These are phyloP conservation scores for Metschnikowia bowlesiae DNA, from an alignment of 805 yeast species.

Conservation along the genomic window DNA sequence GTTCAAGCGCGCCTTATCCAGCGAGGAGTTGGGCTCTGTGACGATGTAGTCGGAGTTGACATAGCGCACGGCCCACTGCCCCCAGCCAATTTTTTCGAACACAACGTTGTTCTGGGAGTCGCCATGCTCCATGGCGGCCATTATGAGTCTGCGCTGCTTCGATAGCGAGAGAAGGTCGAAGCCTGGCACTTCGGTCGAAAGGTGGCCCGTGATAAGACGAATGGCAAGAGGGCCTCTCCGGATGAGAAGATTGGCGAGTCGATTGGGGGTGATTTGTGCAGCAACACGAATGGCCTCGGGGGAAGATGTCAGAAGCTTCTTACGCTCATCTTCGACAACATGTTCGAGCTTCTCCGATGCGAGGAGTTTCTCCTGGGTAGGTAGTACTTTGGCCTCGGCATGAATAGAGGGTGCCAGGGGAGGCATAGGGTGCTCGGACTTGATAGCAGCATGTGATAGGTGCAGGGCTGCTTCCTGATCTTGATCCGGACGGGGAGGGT, in stretches of 20 bases:
- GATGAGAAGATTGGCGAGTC: slow-evolving; percentile 63
- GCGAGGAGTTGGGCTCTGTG: slow-evolving; percentile 28
- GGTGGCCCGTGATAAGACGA: slow-evolving; percentile 78
- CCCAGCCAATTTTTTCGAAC: slow-evolving; percentile 96
- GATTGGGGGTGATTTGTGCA: slow-evolving; percentile 72
- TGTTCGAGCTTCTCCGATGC: neutral
- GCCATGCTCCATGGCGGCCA: slow-evolving; percentile 80
- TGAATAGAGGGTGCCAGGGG: no score
- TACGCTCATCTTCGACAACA: neutral
- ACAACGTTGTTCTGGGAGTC: slow-evolving; percentile 57
- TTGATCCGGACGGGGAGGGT: neutral
- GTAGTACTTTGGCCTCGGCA: no score
- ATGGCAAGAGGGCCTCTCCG: slow-evolving; percentile 86
- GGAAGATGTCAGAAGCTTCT: slow-evolving; percentile 62
- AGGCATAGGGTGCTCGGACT: no score
- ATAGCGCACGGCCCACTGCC: slow-evolving; percentile 85
- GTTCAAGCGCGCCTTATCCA: slow-evolving; percentile 23
- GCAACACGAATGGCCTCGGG: slow-evolving; percentile 90
- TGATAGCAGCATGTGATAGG: no score
- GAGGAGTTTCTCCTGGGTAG: neutral
- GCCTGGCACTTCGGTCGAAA: slow-evolving; percentile 69
- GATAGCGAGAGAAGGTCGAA: slow-evolving; percentile 78
- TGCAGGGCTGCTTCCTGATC: no score
- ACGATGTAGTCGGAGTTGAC: slow-evolving; percentile 43
- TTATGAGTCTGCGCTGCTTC: slow-evolving; percentile 84